Percentiles rank a stretch among this genome's conserved stretches.
These are phyloP conservation scores for Fusarium sp. DNA, from an alignment of 2,329 filamentous ascomycete genomes.

Conservation along the genomic window DNA sequence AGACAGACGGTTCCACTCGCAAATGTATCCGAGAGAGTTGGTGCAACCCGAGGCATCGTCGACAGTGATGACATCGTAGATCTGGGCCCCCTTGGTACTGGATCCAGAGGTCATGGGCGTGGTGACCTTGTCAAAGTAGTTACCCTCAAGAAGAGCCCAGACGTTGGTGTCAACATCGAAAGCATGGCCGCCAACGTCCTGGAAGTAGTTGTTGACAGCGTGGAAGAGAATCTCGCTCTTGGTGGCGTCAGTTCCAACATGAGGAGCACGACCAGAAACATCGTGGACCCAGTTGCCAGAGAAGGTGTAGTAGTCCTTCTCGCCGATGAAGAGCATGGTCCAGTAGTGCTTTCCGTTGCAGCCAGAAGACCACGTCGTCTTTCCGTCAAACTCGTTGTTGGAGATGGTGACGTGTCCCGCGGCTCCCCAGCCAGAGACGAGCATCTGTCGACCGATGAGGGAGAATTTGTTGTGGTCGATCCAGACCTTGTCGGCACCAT, in stretches of 20 bases:
- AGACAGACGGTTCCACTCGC: constrained; percentile 39
- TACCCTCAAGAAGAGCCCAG: constrained; percentile 66
- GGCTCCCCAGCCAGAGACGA: constrained; percentile 65
- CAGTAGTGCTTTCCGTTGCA: constrained; percentile 72
- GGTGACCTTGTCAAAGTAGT: constrained; percentile 66
- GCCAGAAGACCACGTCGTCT: constrained; percentile 63
- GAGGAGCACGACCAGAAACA: constrained; percentile 66
- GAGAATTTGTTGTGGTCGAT: constrained; percentile 66
- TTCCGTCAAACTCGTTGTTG: constrained; percentile 69
- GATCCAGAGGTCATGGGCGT: constrained; percentile 43
- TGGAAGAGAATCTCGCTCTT: constrained; percentile 61
- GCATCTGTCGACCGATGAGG: constrained; percentile 68
- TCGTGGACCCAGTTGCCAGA: constrained; percentile 71
- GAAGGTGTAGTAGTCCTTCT: constrained; percentile 54
- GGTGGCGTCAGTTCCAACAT: constrained; percentile 58
- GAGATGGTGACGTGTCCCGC: constrained; percentile 68
- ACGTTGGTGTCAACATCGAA: constrained; percentile 61
- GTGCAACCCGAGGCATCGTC: constrained; percentile 37
- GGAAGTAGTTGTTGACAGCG: constrained; percentile 72
- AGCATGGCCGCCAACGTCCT: constrained; percentile 62
- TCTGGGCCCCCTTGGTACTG: constrained; percentile 31
- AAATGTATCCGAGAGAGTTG: constrained; percentile 36
- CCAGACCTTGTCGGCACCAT: constrained; percentile 59
- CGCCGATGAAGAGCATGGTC: constrained; percentile 65
- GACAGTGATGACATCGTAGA: constrained; percentile 43